These are phyloP conservation scores for Debaryomyces tyrocola DNA, from an alignment of 805 yeast genomes.

Conservation along the genomic window DNA sequence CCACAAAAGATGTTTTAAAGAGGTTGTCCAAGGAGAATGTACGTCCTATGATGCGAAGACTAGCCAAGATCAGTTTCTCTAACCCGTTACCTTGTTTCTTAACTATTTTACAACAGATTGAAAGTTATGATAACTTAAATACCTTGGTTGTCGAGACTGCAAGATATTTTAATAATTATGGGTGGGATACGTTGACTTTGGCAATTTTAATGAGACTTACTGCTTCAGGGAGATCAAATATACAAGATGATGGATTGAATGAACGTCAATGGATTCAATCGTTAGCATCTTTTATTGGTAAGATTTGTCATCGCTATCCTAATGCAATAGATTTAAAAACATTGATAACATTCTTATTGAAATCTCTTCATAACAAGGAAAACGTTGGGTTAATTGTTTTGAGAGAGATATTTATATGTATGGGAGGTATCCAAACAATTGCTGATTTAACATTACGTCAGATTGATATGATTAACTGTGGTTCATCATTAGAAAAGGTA, in stretches of 20 bases:
- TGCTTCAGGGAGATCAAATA: slow-evolving; percentile 56
- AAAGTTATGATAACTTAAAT: slow-evolving; percentile 86
- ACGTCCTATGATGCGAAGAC: slow-evolving; percentile 64
- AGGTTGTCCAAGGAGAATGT: slow-evolving; percentile 81
- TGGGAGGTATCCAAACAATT: slow-evolving; percentile 77
- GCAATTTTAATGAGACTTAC: slow-evolving; percentile 72
- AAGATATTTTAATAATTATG: slow-evolving; percentile 66
- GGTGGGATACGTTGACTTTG: slow-evolving; percentile 83
- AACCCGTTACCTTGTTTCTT: slow-evolving; percentile 79
- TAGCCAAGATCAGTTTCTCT: slow-evolving; percentile 69
- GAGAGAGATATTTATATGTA: slow-evolving; percentile 62
- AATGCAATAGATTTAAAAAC: slow-evolving; percentile 59
- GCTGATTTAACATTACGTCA: slow-evolving; percentile 68
- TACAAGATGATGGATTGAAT: slow-evolving; percentile 77
- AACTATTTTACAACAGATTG: slow-evolving; percentile 76
- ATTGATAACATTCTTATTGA: slow-evolving; percentile 57
- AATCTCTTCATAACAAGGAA: slow-evolving; percentile 61
- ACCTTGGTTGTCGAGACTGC: slow-evolving; percentile 79
- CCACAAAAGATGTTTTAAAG: slow-evolving; percentile 75
- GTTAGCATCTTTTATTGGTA: slow-evolving; percentile 74
- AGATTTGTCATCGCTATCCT: slow-evolving; percentile 57
- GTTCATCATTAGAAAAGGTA: slow-evolving; percentile 51
- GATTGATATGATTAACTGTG: slow-evolving; percentile 65
- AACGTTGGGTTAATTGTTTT: slow-evolving; percentile 62
- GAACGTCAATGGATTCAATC: slow-evolving; percentile 87